Conservation (phyloP, 2,329 filamentous ascomycete genomes). For the Ceratocystis alfenasii region DNA sequence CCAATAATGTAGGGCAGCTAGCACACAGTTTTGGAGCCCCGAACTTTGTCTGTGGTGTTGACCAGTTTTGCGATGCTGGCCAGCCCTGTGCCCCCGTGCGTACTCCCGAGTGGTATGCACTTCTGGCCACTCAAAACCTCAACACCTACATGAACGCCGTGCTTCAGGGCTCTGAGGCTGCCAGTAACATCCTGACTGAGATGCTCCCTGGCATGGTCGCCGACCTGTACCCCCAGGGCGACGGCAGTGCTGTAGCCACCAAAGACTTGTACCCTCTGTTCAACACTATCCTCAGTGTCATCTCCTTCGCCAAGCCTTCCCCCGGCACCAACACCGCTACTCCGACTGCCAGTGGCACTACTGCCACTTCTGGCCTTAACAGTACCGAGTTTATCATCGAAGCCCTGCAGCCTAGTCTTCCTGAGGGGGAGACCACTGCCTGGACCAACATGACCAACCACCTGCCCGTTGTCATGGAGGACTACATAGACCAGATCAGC, state of each 20-base stretch:
- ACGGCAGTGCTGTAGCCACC: slow-evolving; percentile 19
- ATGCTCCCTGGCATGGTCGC: slow-evolving; percentile 21
- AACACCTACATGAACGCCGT: slow-evolving; percentile 23
- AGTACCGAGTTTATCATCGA: neutral
- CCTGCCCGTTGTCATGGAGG: slow-evolving; percentile 13
- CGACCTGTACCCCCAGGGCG: slow-evolving; percentile 22
- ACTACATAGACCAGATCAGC: slow-evolving; percentile 17
- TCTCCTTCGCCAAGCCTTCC: slow-evolving; percentile 18
- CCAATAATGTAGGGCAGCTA: slow-evolving; percentile 22
- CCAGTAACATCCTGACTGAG: slow-evolving; percentile 21
- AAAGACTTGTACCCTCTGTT: slow-evolving; percentile 21
- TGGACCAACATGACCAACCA: slow-evolving; percentile 16
- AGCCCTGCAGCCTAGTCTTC: neutral
- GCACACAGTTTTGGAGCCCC: slow-evolving; percentile 20
- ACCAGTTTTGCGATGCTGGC: slow-evolving; percentile 22
- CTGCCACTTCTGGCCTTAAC: neutral
- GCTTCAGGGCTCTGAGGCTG: slow-evolving; percentile 8
- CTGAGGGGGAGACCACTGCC: neutral
- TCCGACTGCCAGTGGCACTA: slow-evolving; percentile 1
- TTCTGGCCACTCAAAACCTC: slow-evolving; percentile 21
- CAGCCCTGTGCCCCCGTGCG: slow-evolving; percentile 23
- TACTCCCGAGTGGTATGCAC: slow-evolving; percentile 21
- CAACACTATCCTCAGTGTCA: slow-evolving; percentile 13
- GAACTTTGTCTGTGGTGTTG: slow-evolving; percentile 23
- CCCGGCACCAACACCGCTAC: slow-evolving; percentile 6